Conservation (phyloP, 352 stramenopile genomes). For the Phytophthora idaei region DNA sequence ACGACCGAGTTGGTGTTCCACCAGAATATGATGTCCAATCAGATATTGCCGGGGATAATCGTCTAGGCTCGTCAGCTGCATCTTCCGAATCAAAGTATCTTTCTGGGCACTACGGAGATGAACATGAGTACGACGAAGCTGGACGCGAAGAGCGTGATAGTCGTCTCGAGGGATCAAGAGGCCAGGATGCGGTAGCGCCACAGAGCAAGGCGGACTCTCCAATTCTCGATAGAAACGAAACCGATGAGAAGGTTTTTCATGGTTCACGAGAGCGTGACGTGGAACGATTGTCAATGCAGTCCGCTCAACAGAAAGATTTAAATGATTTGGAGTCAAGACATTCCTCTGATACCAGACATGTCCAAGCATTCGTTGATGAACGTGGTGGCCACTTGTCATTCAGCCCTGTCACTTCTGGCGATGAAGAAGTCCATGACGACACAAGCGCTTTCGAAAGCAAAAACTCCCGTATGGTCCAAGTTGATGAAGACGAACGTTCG, state of each 20-base stretch:
- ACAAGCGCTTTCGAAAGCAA: not conserved
- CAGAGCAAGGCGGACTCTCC: not conserved
- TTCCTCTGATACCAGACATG: not conserved
- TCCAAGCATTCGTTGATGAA: constrained; percentile 4
- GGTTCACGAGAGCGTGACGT: not conserved
- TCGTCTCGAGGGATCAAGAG: not conserved
- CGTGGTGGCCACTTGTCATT: constrained; percentile 2
- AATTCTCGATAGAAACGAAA: not conserved
- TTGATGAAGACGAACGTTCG: constrained; percentile 15
- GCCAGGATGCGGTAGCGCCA: not conserved
- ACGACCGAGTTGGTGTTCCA: not conserved
- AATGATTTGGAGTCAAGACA: not conserved
- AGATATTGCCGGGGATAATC: not conserved
- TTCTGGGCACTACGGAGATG: not conserved
- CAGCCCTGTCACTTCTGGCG: not conserved
- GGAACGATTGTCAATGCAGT: not conserved
- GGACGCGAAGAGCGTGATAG: constrained; percentile 4
- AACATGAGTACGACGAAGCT: constrained; percentile 8
- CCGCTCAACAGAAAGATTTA: not conserved
- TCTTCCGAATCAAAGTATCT: constrained; percentile 9
- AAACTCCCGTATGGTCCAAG: not conserved
- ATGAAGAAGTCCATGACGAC: constrained; percentile 4
- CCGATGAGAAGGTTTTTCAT: not conserved
- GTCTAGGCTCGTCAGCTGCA: constrained; percentile 2
- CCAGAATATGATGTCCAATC: not conserved